Percentiles rank a stretch among this genome's conserved stretches.
These are phyloP conservation scores for Populus alba DNA, from an alignment of 345 rosid genomes.

Conservation along the genomic window DNA sequence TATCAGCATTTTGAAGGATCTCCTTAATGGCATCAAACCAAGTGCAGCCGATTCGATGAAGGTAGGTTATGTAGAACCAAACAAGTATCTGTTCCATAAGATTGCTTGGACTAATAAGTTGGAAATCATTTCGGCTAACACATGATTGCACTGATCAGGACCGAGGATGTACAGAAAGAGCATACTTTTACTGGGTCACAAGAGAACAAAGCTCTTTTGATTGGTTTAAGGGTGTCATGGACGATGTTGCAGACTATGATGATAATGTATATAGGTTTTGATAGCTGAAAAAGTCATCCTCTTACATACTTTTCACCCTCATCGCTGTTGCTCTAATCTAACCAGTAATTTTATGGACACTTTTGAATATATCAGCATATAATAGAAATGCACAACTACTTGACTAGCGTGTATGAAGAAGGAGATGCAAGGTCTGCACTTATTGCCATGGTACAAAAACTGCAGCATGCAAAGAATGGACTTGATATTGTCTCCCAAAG, in stretches of 20 bases:
- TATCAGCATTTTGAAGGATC: slow-evolving; percentile 87
- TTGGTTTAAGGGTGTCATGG: slow-evolving; percentile 99
- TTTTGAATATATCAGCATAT: slow-evolving; percentile 45
- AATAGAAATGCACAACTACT: slow-evolving; percentile 97
- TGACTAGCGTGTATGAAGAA: slow-evolving; percentile 91
- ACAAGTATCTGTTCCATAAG: neutral
- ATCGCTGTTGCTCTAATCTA: neutral
- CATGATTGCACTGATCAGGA: slow-evolving; percentile 13
- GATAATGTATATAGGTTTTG: slow-evolving; percentile 39
- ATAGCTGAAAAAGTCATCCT: neutral
- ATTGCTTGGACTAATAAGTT: neutral
- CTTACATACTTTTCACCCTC: neutral
- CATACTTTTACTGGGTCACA: slow-evolving; percentile 95
- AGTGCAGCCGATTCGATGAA: slow-evolving; percentile 35
- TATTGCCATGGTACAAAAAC: slow-evolving; percentile 84
- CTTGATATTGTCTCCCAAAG: slow-evolving; percentile 87
- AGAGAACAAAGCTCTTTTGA: slow-evolving; percentile 95
- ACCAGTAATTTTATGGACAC: neutral
- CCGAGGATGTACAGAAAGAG: slow-evolving; percentile 61
- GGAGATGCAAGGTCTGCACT: slow-evolving; percentile 98
- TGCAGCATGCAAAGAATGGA: slow-evolving; percentile 94
- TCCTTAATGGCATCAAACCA: slow-evolving; percentile 60
- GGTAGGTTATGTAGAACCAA: neutral
- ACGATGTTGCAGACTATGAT: slow-evolving; percentile 83
- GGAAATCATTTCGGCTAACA: slow-evolving; percentile 6